Percentiles rank a stretch among this genome's conserved stretches.
Evolutionary conservation across 495 filamentous ascomycete genomes (phyloP).

Genomic region (Neurospora sp.): DNA sequence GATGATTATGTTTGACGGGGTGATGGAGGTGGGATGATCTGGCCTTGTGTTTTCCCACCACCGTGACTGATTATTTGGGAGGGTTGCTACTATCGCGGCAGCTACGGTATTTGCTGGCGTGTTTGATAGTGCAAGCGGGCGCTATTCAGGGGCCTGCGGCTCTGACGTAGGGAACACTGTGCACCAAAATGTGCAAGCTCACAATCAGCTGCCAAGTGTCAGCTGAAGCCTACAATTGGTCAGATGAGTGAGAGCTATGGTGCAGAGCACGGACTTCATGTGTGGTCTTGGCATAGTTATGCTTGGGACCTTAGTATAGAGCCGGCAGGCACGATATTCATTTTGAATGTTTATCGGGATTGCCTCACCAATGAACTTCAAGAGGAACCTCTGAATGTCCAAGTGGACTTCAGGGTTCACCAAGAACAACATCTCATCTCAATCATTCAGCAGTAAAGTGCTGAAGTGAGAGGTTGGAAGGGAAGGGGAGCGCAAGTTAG

Average conservation of each 20-base stretch:
- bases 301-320: not conserved
- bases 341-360: not conserved
- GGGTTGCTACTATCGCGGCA: not conserved
- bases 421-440: not conserved
- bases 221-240: not conserved
- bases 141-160: not conserved
- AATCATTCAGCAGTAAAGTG: not conserved
- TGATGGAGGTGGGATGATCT: not conserved
- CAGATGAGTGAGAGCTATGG: not conserved
- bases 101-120: not conserved
- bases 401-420: not conserved
- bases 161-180: not conserved
- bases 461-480: not conserved
- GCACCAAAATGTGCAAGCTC: not conserved
- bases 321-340: not conserved
- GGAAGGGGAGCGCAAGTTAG: not conserved
- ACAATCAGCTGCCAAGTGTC: not conserved
- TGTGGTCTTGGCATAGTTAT: not conserved
- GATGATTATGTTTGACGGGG: not conserved
- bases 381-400: not conserved
- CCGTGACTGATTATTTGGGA: not conserved
- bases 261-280: not conserved
- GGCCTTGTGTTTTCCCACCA: not conserved
- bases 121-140: not conserved
- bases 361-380: not conserved